These are phyloP conservation scores for Bimuria novae-zelandiae DNA, from an alignment of 2,329 filamentous ascomycete genomes.

Conservation along the genomic window DNA sequence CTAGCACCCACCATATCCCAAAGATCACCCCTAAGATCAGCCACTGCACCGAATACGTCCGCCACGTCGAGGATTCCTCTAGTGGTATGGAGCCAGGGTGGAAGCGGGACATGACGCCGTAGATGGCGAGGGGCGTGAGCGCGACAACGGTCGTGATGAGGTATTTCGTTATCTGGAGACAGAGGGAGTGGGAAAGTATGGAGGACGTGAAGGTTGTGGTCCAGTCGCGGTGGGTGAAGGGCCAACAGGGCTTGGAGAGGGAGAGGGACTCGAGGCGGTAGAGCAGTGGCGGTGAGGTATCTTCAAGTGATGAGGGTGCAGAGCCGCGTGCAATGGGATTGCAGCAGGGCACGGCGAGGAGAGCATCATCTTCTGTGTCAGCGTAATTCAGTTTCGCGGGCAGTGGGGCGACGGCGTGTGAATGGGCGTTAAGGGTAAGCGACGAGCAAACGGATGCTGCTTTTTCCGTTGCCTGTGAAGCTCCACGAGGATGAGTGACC, in stretches of 20 bases:
- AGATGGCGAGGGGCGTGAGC: slow-evolving; percentile 26
- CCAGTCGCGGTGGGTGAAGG: slow-evolving; percentile 4
- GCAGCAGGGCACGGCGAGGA: slow-evolving; percentile 19
- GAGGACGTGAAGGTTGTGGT: neutral
- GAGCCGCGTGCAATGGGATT: slow-evolving; percentile 8
- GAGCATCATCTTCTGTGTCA: slow-evolving; percentile 8
- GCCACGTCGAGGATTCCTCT: slow-evolving; percentile 20
- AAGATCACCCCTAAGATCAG: slow-evolving; percentile 16
- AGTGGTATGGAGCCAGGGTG: slow-evolving; percentile 24
- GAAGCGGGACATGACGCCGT: slow-evolving; percentile 30
- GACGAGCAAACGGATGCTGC: slow-evolving; percentile 1
- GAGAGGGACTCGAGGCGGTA: neutral
- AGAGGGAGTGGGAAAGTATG: neutral
- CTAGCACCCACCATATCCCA: slow-evolving; percentile 19
- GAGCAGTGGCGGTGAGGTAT: neutral
- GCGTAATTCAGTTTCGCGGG: slow-evolving; percentile 13
- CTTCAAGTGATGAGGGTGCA: neutral
- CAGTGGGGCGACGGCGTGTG: slow-evolving; percentile 2
- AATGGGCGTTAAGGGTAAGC: neutral
- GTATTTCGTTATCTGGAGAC: slow-evolving; percentile 12
- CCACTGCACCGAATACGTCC: slow-evolving; percentile 30
- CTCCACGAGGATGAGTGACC: neutral
- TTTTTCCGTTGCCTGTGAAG: neutral
- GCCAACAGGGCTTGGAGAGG: neutral
- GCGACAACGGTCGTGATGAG: slow-evolving; percentile 13